These are phyloP conservation scores for Fusarium secorum DNA, from an alignment of 2,329 filamentous ascomycete species.

Conservation along the genomic window DNA sequence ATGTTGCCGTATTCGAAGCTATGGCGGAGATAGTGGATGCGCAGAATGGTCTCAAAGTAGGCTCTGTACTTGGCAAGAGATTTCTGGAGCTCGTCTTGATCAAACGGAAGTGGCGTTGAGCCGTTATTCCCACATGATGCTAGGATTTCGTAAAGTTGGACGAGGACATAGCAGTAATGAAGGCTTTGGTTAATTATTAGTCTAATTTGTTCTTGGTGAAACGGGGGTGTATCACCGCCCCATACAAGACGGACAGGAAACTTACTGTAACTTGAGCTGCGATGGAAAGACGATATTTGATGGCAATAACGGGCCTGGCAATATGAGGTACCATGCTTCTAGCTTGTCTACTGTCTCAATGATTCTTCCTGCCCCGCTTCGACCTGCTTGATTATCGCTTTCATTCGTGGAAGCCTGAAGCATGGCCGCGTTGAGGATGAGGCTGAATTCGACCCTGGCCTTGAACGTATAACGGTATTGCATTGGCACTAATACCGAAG, in stretches of 20 bases:
- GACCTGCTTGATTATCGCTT: background rate
- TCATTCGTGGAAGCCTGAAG: background rate
- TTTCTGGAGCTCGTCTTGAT: background rate
- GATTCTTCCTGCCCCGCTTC: background rate
- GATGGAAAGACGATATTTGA: constrained; percentile 6
- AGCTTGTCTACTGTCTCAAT: background rate
- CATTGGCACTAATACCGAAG: background rate
- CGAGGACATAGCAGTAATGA: background rate
- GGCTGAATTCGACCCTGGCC: background rate
- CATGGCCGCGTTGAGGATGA: background rate
- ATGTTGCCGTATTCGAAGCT: constrained; percentile 15
- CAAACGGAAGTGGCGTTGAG: background rate
- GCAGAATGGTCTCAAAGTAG: constrained; percentile 11
- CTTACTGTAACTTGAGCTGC: constrained; percentile 15
- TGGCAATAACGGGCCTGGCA: background rate
- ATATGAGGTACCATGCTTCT: background rate
- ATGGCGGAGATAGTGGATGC: constrained; percentile 21
- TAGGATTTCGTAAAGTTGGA: constrained; percentile 2
- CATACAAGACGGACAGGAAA: background rate
- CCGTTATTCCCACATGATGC: background rate
- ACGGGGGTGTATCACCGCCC: background rate
- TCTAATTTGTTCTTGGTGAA: background rate
- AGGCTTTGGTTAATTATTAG: background rate
- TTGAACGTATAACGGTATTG: background rate
- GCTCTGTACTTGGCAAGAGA: background rate